Evolutionary conservation across 2,329 filamentous ascomycete genomes (phyloP).

Genomic region (Huntiella moniliformis): DNA sequence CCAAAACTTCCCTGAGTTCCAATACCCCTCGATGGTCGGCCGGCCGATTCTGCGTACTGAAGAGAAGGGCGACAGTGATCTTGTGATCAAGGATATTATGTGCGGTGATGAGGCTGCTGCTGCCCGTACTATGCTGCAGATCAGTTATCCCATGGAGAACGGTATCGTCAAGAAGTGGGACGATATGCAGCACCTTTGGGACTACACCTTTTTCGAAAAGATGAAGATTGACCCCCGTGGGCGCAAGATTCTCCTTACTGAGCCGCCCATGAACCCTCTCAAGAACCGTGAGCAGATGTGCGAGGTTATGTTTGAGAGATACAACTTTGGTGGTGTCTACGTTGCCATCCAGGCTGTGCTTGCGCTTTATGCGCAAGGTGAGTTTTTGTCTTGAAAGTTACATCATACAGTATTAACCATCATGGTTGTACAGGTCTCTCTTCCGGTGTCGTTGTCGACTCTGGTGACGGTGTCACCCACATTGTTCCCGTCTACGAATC

Average conservation of each 20-base stretch:
- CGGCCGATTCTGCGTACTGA: conserved; percentile 93
- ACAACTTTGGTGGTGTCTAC: conserved; percentile 90
- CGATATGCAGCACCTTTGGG: conserved; percentile 99
- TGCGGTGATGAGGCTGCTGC: conserved; percentile 95
- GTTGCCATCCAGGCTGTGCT: conserved; percentile 95
- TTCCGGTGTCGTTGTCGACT: conserved; percentile 95
- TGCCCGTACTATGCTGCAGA: conserved; percentile 91
- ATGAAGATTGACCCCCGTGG: conserved; percentile 78
- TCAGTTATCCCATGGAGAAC: conserved; percentile 99
- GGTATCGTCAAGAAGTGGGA: conserved; percentile 99
- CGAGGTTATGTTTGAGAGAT: conserved; percentile 97
- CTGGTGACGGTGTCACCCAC: conserved; percentile 93
- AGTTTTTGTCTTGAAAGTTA: conserved; percentile 14
- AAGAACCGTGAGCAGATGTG: conserved; percentile 96
- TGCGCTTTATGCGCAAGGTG: conserved; percentile 89
- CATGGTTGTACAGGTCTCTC: conserved; percentile 42
- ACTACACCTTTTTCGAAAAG: conserved; percentile 97
- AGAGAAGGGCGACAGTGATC: conserved; percentile 46
- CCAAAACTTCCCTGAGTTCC: conserved; percentile 98
- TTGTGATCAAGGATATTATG: conserved; percentile 94
- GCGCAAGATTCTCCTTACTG: conserved; percentile 92
- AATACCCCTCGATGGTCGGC: conserved; percentile 95
- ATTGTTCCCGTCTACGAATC: conserved; percentile 98
- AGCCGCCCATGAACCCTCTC: conserved; percentile 93
- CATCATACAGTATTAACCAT: background rate